Conservation (phyloP, 805 yeast genomes). For the Ogataea sp. region DNA sequence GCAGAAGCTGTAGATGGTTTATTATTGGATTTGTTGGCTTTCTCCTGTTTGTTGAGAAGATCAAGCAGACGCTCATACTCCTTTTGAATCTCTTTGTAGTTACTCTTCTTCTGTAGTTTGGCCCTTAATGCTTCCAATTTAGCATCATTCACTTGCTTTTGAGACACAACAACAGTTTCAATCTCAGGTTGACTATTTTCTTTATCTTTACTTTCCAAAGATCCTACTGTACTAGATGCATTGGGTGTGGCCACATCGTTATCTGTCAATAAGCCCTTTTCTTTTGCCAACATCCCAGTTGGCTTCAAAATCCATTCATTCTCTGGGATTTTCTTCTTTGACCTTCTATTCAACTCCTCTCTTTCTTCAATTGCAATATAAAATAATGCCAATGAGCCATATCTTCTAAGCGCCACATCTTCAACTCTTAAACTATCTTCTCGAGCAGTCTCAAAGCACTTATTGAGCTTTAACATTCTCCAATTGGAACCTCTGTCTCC, state of each 20-base stretch:
- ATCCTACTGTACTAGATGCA: no score
- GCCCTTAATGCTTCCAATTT: slow-evolving; percentile 27
- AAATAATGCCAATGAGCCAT: slow-evolving; percentile 18
- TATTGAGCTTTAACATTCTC: slow-evolving; percentile 28
- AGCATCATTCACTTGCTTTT: slow-evolving; percentile 19
- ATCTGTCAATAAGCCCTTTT: slow-evolving; percentile 13
- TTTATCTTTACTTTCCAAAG: no score
- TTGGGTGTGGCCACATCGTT: no score
- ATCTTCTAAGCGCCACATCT: slow-evolving; percentile 20
- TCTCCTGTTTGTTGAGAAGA: background rate
- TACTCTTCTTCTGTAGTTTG: slow-evolving; percentile 18
- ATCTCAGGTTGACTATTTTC: no score
- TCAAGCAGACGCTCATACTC: slow-evolving; percentile 12
- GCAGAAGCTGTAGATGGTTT: no score
- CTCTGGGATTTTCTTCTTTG: slow-evolving; percentile 3
- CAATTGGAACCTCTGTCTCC: slow-evolving; percentile 31
- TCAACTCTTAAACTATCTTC: slow-evolving; percentile 11
- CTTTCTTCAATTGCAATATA: slow-evolving; percentile 26
- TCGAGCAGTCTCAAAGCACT: slow-evolving; percentile 13
- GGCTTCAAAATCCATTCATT: slow-evolving; percentile 18
- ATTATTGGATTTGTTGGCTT: no score
- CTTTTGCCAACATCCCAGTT: slow-evolving; percentile 12
- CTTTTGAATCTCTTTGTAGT: slow-evolving; percentile 16
- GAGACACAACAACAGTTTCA: no score
- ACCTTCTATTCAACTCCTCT: slow-evolving; percentile 20